Percentiles rank a stretch among this genome's conserved stretches.
Evolutionary conservation across 108 stramenopile species (phyloP).

Genomic region (Stephanodiscus minutulus): DNA sequence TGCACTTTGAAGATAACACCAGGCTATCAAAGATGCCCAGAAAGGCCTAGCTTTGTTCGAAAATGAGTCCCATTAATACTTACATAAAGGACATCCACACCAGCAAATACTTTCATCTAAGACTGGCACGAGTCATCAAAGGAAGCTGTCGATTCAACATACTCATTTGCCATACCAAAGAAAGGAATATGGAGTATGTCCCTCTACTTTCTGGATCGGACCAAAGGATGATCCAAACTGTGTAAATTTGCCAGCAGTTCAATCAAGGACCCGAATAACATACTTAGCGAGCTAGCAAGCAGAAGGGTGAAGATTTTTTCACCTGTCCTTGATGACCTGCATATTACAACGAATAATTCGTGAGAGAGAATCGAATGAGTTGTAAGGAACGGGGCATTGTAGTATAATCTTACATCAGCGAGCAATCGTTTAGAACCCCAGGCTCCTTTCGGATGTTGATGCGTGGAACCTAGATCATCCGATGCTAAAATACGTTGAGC

Average conservation of each 20-base stretch:
- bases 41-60: no score
- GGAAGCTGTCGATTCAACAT: not conserved
- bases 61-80: no score
- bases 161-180: not conserved
- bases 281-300: not conserved
- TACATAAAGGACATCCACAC: no score
- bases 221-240: no score
- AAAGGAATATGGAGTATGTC: not conserved
- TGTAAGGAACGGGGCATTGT: not conserved
- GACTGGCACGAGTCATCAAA: not conserved
- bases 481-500: not conserved
- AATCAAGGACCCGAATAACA: not conserved
- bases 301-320: not conserved
- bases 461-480: not conserved
- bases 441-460: constrained; percentile 18
- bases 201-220: no score
- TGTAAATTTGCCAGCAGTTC: no score
- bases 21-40: no score
- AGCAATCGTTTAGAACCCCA: constrained; percentile 47
- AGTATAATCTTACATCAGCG: constrained; percentile 39
- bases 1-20: no score
- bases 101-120: not conserved
- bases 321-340: constrained; percentile 33
- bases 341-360: not conserved
- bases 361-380: not conserved